phyloP scores from a whole-genome alignment of 495 filamentous ascomycete species.

The Astrocystis sublimbata region DNA sequence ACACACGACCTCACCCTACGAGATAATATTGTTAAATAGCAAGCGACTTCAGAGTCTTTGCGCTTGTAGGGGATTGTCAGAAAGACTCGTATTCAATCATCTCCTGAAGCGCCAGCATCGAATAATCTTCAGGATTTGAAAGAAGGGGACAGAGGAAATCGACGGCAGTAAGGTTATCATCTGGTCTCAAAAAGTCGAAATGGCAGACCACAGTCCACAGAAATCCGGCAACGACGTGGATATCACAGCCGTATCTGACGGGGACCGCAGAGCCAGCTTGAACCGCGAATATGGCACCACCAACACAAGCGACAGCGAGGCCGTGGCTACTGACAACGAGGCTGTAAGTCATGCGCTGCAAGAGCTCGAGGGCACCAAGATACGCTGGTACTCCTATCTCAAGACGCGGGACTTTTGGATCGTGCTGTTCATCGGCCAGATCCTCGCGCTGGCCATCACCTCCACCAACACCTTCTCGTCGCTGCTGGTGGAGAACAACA shows the following conservation, averaged over 20 bases:
- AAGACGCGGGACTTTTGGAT: constrained; percentile 85
- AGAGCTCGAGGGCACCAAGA: constrained; percentile 50
- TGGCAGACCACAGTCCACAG: constrained; percentile 23
- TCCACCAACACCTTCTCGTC: constrained; percentile 83
- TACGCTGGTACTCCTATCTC: constrained; percentile 76
- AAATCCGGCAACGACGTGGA: constrained; percentile 23
- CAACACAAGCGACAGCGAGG: background rate
- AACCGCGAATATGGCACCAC: constrained; percentile 11
- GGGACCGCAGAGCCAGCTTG: constrained; percentile 1
- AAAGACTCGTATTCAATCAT: constrained; percentile 47
- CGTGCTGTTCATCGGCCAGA: constrained; percentile 78
- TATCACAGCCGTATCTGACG: constrained; percentile 23
- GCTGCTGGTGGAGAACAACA: constrained; percentile 66
- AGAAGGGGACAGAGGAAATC: constrained; percentile 9
- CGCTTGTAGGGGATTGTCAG: constrained; percentile 55
- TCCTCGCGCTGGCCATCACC: constrained; percentile 85
- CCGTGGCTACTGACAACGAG: constrained; percentile 21
- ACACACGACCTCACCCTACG: constrained; percentile 2
- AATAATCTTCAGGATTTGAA: constrained; percentile 15
- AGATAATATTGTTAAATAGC: constrained; percentile 19
- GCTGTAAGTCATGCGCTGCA: constrained; percentile 41
- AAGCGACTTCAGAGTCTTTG: constrained; percentile 64
- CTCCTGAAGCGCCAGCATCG: background rate
- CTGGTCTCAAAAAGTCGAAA: constrained; percentile 28
- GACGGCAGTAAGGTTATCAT: constrained; percentile 18